phyloP scores from a whole-genome alignment of 2,329 filamentous ascomycete genomes.

The Incumbomyces delicatus region DNA sequence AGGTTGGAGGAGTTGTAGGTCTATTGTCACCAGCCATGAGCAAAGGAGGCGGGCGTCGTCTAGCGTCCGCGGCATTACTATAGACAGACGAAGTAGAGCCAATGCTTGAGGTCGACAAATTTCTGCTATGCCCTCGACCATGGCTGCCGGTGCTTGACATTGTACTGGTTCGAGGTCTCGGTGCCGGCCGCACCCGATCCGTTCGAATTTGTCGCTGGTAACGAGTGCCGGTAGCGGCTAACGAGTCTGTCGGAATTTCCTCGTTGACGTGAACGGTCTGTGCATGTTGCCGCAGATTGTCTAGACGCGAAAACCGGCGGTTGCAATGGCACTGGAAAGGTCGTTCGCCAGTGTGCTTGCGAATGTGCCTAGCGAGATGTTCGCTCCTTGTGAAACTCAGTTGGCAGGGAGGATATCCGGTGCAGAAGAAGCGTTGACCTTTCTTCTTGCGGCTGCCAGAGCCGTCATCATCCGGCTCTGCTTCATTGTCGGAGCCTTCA shows the following conservation, averaged over 20 bases:
- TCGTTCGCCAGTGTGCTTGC: constrained; percentile 94
- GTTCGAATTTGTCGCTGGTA: constrained; percentile 89
- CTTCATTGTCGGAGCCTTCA: constrained; percentile 54
- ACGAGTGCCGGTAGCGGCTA: constrained; percentile 82
- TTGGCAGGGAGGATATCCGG: constrained; percentile 85
- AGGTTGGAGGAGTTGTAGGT: constrained; percentile 53
- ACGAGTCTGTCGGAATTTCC: constrained; percentile 85
- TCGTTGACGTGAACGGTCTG: constrained; percentile 97
- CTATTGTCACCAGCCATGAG: constrained; percentile 66
- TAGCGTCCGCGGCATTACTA: constrained; percentile 52
- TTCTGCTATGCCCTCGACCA: constrained; percentile 68
- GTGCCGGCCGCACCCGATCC: constrained; percentile 67
- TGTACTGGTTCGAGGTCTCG: constrained; percentile 67
- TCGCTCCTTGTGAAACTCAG: constrained; percentile 94
- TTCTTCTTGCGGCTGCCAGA: constrained; percentile 89
- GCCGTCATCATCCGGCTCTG: constrained; percentile 51
- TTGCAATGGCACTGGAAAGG: constrained; percentile 96
- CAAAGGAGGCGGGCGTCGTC: constrained; percentile 65
- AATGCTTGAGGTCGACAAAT: constrained; percentile 82
- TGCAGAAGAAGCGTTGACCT: constrained; percentile 91
- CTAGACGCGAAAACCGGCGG: constrained; percentile 81
- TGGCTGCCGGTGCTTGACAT: constrained; percentile 62
- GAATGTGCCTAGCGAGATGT: constrained; percentile 86
- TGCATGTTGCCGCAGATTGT: constrained; percentile 92
- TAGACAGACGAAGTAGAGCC: constrained; percentile 62